These are phyloP conservation scores for Pythium diclinum DNA, from an alignment of 352 stramenopile genomes.

Conservation along the genomic window DNA sequence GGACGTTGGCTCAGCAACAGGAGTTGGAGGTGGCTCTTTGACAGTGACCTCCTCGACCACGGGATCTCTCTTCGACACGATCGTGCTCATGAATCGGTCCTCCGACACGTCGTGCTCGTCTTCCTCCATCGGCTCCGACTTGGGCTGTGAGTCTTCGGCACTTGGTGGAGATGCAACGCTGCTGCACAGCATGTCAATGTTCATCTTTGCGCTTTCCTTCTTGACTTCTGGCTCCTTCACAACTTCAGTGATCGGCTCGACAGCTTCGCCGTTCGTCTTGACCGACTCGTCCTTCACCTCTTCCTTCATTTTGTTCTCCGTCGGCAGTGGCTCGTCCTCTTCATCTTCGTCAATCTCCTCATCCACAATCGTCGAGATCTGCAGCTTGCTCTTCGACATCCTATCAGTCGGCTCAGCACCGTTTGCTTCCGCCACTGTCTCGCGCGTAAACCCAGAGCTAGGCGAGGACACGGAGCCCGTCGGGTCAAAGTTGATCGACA, in stretches of 20 bases:
- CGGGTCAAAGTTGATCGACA: slow-evolving; percentile 72
- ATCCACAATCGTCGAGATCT: slow-evolving; percentile 23
- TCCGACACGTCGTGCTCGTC: slow-evolving; percentile 30
- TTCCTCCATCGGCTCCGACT: slow-evolving; percentile 20
- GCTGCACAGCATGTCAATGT: slow-evolving; percentile 36
- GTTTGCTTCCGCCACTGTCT: neutral
- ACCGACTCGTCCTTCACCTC: neutral
- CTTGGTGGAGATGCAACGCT: slow-evolving; percentile 14
- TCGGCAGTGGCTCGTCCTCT: slow-evolving; percentile 21
- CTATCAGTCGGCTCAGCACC: neutral
- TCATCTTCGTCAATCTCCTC: slow-evolving; percentile 28
- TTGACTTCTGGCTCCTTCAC: slow-evolving; percentile 8
- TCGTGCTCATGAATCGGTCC: slow-evolving; percentile 28
- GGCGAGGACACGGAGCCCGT: neutral
- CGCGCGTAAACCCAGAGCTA: neutral
- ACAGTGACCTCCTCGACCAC: neutral
- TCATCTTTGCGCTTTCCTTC: slow-evolving; percentile 36
- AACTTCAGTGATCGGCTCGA: neutral
- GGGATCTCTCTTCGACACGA: slow-evolving; percentile 16
- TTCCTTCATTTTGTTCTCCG: neutral
- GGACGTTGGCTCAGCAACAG: neutral
- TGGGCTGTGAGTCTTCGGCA: slow-evolving; percentile 24
- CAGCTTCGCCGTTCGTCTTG: neutral
- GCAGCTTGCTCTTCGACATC: slow-evolving; percentile 11
- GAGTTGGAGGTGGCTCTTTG: neutral